Base-by-base conservation (phyloP, 2,329 filamentous ascomycete genomes). In the Penicillium sp. region DNA sequence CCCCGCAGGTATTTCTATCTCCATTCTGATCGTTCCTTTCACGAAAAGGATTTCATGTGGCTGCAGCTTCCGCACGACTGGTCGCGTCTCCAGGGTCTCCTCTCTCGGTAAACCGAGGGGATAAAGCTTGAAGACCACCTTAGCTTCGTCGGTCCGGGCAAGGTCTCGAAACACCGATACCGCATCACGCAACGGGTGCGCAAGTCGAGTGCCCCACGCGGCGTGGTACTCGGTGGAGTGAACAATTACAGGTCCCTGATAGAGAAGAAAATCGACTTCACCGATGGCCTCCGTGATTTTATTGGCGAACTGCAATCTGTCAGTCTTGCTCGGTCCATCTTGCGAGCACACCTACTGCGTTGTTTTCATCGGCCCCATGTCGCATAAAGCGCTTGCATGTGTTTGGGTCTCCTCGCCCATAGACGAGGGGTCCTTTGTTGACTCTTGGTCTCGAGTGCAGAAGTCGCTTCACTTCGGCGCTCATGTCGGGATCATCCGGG, bases 151-250 rank as follows among this genome's bases (percentile, higher is more conserved):
- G 9, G 2, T 35, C 24, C 43, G 5, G 16, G 50, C 52, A 44
- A 59, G 54, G 27, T 56, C 53, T 26, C 57, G 57, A 35, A 59
- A 59, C 11, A 48, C 7, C 13, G 50, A 59, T 6, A 59, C 57
- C 16, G 22, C 29, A 33, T 39, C 16, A 31, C 37, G 31, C 39
- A 48, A 52, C 31, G 19, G 56, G 24, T 58, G 24, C 16, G 56
- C 37, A 44, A 55, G 56, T 39, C 16, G 21, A 31, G 35, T 49
- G 7, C 49, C 52, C 56, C 3, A 58, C 21, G 1, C 24, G 37
- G 47, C 24, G 27, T 44, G 29, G 29, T 31, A n/a, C 27, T 35
- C 19, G 11, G 26, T 21, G 44, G 44, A 45, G 21, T 24, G 42
- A 44, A 44, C 42, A 44, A 44, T 44, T 6, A 44, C 42, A 19